Percentiles rank a stretch among this genome's conserved stretches.
phyloP scores from a whole-genome alignment of 768 basidiomycete genomes.

The Rhodosporidiobolus odoratus region DNA sequence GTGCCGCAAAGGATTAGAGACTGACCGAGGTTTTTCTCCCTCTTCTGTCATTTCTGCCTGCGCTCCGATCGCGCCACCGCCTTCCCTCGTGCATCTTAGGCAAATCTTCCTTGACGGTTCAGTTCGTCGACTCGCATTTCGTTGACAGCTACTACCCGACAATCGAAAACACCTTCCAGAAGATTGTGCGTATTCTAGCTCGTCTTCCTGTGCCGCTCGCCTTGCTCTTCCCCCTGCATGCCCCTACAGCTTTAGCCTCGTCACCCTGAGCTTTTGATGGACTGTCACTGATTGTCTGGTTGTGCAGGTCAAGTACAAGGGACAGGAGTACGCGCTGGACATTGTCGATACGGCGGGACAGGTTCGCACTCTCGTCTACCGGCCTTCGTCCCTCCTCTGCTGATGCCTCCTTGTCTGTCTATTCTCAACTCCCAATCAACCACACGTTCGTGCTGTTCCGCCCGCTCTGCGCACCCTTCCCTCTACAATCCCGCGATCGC shows the following conservation, averaged over 20 bases:
- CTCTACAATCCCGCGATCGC: too few species aligned
- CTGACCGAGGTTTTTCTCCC: not conserved
- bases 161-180: conserved; percentile 80
- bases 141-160: conserved; percentile 92
- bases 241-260: conserved; percentile 11
- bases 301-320: conserved; percentile 64
- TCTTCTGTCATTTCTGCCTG: not conserved
- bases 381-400: not conserved
- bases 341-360: conserved; percentile 98
- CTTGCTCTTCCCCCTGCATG: conserved; percentile 2
- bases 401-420: not conserved
- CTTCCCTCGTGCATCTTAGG: conserved; percentile 63
- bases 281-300: not conserved
- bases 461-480: too few species aligned
- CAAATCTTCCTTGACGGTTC: conserved; percentile 85
- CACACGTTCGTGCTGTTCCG: not conserved
- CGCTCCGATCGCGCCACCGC: not conserved
- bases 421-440: not conserved
- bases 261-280: too few species aligned
- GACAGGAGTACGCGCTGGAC: conserved; percentile 88
- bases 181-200: conserved; percentile 48
- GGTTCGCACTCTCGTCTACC: conserved; percentile 51
- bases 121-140: conserved; percentile 89
- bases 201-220: not conserved
- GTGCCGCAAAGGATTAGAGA: not conserved